These are phyloP conservation scores for Lepidium didymum DNA, from an alignment of 345 rosid genomes.

Conservation along the genomic window DNA sequence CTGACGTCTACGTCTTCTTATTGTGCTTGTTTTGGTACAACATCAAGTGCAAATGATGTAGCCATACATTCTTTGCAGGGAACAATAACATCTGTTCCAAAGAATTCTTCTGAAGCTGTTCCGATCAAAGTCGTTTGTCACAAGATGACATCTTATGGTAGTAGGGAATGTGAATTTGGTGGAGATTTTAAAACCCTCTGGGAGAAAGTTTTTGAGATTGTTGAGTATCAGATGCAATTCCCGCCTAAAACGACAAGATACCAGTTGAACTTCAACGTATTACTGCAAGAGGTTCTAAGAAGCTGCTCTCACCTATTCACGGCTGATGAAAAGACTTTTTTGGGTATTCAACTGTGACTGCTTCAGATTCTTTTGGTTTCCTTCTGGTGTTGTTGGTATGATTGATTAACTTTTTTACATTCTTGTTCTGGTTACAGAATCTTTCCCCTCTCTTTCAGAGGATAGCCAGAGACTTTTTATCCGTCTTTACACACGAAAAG, in stretches of 20 bases:
- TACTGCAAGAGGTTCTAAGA: slow-evolving; percentile 60
- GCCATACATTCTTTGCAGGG: slow-evolving; percentile 46
- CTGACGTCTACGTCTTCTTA: not conserved
- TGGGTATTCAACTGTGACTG: slow-evolving; percentile 40
- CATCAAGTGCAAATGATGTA: not conserved
- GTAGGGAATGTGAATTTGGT: slow-evolving; percentile 25
- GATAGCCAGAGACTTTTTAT: slow-evolving; percentile 85
- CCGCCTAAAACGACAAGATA: slow-evolving; percentile 48
- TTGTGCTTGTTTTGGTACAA: not conserved
- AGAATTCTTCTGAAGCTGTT: slow-evolving; percentile 47
- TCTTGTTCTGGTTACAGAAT: slow-evolving; percentile 45
- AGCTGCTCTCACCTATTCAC: slow-evolving; percentile 56
- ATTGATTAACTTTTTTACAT: not conserved
- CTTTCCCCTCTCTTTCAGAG: slow-evolving; percentile 51
- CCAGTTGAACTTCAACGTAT: slow-evolving; percentile 61
- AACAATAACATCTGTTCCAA: slow-evolving; percentile 47
- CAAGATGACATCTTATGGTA: slow-evolving; percentile 23
- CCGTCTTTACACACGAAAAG: slow-evolving; percentile 83
- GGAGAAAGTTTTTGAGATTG: slow-evolving; percentile 52
- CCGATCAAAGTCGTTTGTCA: slow-evolving; percentile 50
- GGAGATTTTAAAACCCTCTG: slow-evolving; percentile 43
- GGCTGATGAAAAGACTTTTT: slow-evolving; percentile 50
- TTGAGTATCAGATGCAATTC: slow-evolving; percentile 36
- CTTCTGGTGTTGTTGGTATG: not conserved
- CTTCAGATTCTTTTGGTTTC: not conserved